Percentiles rank a stretch among this genome's conserved stretches.
These are phyloP conservation scores for Aschersonia sp. DNA, from an alignment of 2,329 filamentous ascomycete genomes.

Conservation along the genomic window DNA sequence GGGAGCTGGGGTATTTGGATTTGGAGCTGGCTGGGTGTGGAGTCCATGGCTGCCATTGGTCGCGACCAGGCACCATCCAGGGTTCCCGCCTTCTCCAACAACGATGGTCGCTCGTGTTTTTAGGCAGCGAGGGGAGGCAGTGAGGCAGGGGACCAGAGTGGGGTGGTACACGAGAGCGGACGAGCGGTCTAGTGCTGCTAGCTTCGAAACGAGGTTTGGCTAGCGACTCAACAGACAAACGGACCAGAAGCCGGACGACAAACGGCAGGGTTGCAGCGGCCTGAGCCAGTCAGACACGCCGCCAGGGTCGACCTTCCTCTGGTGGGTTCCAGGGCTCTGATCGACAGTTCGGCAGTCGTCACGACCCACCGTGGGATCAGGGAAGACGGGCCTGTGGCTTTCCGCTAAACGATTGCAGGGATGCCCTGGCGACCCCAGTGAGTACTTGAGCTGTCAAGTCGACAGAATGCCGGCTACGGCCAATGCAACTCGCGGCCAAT, in stretches of 20 bases:
- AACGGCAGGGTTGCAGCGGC: not conserved
- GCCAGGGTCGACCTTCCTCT: not conserved
- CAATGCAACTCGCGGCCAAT: no score
- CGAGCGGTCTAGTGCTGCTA: no score
- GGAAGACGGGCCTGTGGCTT: no score
- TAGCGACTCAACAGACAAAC: not conserved
- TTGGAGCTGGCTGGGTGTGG: constrained; percentile 1
- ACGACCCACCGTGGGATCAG: not conserved
- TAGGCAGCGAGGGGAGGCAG: not conserved
- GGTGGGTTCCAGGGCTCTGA: not conserved
- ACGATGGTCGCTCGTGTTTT: not conserved
- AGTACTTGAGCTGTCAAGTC: not conserved
- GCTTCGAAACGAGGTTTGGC: not conserved
- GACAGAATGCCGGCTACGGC: not conserved
- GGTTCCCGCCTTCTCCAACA: not conserved
- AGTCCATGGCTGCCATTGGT: constrained; percentile 3
- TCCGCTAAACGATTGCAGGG: not conserved
- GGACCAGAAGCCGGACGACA: not conserved
- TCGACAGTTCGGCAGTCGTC: not conserved
- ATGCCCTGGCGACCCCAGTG: not conserved
- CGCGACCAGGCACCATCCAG: not conserved
- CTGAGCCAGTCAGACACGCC: not conserved
- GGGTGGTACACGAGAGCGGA: no score
- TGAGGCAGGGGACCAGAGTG: not conserved
- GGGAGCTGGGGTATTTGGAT: constrained; percentile 2